Percentiles rank a stretch among this genome's conserved stretches.
phyloP scores from a whole-genome alignment of 345 rosid species.

The Eucalyptus fibrosa region DNA sequence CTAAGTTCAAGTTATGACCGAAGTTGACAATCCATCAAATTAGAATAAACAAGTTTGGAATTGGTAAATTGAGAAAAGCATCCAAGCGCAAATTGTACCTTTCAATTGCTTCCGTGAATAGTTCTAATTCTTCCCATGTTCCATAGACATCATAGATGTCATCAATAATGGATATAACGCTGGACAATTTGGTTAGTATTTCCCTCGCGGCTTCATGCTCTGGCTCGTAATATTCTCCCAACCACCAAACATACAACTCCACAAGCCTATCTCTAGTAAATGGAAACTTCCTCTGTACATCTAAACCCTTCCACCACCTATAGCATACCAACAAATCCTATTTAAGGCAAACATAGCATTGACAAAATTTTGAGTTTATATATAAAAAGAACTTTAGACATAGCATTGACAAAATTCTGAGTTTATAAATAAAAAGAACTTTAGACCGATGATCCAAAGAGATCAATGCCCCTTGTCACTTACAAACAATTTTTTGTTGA shows the following conservation, averaged over 20 bases:
- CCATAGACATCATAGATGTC: constrained; percentile 13
- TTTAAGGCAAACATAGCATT: background rate
- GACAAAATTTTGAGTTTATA: background rate
- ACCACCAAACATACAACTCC: background rate
- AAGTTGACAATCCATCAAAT: background rate
- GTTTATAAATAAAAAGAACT: background rate
- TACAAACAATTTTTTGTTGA: background rate
- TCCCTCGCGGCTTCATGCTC: background rate
- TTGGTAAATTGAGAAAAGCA: background rate
- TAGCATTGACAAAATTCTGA: no score
- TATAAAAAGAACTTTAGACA: background rate
- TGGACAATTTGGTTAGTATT: background rate
- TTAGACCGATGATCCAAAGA: background rate
- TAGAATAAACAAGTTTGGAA: background rate
- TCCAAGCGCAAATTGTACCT: background rate
- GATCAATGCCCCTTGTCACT: background rate
- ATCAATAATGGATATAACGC: background rate
- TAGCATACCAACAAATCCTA: no score
- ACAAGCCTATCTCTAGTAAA: constrained; percentile 2
- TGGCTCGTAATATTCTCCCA: background rate
- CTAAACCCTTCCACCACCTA: constrained; percentile 16
- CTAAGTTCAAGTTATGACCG: background rate
- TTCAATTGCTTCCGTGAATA: constrained; percentile 3
- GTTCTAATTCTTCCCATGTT: constrained; percentile 12
- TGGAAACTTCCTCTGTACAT: background rate